Evolutionary conservation across 805 yeast genomes (phyloP).

Genomic region (Pichia cabralensis): DNA sequence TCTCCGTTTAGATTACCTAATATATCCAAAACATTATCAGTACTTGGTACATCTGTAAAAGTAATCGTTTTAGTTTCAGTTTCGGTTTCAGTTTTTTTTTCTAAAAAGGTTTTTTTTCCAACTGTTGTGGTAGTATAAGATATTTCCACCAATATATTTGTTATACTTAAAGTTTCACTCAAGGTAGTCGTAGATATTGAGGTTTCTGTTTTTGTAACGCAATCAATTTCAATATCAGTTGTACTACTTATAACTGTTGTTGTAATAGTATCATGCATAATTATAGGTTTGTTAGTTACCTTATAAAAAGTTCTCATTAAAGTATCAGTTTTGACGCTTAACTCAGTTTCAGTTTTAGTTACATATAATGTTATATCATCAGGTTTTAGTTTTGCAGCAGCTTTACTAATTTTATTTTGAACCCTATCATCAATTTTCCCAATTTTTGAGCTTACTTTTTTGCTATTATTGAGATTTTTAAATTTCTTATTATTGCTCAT

Average conservation of each 20-base stretch:
- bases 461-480: neutral
- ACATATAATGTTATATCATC: neutral
- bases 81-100: constrained; percentile 11
- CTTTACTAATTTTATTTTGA: neutral
- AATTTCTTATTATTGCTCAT: neutral
- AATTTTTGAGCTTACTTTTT: neutral
- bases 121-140: constrained; percentile 10
- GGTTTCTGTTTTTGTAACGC: neutral
- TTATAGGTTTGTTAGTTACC: neutral
- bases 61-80: constrained; percentile 9
- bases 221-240: neutral
- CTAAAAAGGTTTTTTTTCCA: constrained; percentile 12
- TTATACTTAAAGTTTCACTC: neutral
- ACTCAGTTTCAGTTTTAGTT: neutral
- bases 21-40: no score
- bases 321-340: neutral
- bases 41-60: no score
- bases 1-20: no score
- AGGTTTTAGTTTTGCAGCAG: neutral
- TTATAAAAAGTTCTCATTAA: constrained; percentile 2
- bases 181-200: neutral
- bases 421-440: neutral
- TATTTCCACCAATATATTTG: neutral
- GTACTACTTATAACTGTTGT: neutral
- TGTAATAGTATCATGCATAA: neutral